Evolutionary conservation across 441 rosid genomes (phyloP).

Genomic region (Gossypium schwendimanii): DNA sequence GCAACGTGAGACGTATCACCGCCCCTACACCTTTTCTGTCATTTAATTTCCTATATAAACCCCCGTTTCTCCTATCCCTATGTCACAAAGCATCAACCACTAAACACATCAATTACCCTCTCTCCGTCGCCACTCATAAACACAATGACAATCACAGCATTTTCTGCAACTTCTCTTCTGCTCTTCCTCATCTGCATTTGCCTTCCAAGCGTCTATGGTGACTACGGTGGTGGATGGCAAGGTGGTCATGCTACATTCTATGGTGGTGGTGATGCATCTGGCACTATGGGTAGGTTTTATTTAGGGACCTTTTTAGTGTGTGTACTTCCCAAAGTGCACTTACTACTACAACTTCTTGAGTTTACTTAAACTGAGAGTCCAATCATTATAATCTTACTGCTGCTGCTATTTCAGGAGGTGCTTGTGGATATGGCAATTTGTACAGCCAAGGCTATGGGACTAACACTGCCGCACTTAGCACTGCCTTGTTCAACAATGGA

Average conservation of each 20-base stretch:
- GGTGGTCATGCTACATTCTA: conserved; percentile 85
- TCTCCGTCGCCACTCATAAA: not conserved
- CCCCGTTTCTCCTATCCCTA: not conserved
- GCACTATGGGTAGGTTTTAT: conserved; percentile 70
- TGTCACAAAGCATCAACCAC: conserved; percentile 13
- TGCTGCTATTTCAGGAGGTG: conserved; percentile 55
- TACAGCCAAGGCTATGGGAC: conserved; percentile 92
- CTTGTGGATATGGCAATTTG: conserved; percentile 90
- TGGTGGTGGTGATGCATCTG: conserved; percentile 88
- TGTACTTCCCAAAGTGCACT: too few relatives aligned
- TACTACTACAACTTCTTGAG: too few relatives aligned
- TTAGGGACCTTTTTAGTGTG: too few relatives aligned
- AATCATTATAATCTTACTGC: not conserved
- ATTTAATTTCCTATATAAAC: conserved; percentile 31
- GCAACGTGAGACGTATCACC: conserved; percentile 7
- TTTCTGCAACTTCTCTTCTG: conserved; percentile 24
- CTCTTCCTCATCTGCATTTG: conserved; percentile 26
- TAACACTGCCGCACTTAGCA: conserved; percentile 86
- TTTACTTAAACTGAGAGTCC: too few relatives aligned
- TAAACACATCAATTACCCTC: not conserved
- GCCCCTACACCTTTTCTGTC: not conserved
- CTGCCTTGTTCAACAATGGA: conserved; percentile 86
- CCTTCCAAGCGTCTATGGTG: conserved; percentile 33
- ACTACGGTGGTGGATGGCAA: conserved; percentile 70
- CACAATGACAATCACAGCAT: conserved; percentile 26